Percentiles rank a stretch among this genome's conserved stretches.
Conservation (phyloP, 768 basidiomycete species). For the Hygrocybe coccinea region DNA sequence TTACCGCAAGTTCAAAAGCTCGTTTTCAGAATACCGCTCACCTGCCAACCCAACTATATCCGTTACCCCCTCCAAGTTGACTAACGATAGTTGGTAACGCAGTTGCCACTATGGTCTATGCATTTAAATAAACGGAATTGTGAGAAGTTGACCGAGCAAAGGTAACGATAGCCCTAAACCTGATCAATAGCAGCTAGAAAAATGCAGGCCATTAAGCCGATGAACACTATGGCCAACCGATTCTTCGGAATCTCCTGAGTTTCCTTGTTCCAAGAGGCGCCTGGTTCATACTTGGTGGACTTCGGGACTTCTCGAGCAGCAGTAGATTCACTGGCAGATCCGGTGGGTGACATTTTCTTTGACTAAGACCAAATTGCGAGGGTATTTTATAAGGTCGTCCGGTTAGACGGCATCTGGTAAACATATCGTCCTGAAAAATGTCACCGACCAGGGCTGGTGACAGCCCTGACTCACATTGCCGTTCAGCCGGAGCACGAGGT, state of each 20-base stretch:
- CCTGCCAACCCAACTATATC: constrained; percentile 75
- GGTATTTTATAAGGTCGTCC: too few relatives aligned
- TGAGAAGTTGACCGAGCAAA: background rate
- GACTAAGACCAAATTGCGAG: too few relatives aligned
- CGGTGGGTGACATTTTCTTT: too few relatives aligned
- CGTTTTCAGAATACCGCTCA: constrained; percentile 21
- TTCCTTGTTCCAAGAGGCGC: constrained; percentile 54
- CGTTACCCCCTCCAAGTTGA: constrained; percentile 56
- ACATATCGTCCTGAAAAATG: too few relatives aligned
- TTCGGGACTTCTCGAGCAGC: too few relatives aligned
- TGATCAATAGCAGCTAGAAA: constrained; percentile 60
- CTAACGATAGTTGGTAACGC: constrained; percentile 71
- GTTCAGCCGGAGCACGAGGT: too few relatives aligned
- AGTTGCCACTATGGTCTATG: constrained; percentile 63
- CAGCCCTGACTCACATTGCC: too few relatives aligned
- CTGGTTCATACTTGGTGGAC: constrained; percentile 15
- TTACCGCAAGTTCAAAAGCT: constrained; percentile 7
- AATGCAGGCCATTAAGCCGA: constrained; percentile 41
- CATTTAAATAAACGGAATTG: background rate
- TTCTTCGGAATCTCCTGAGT: constrained; percentile 56
- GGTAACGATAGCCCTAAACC: constrained; percentile 27
- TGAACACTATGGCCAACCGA: constrained; percentile 43
- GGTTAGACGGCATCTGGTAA: too few relatives aligned
- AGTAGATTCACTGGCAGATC: too few relatives aligned
- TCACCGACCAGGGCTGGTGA: too few relatives aligned